These are phyloP conservation scores for Aspergillus oerlinghausenensis DNA, from an alignment of 2,329 filamentous ascomycete genomes.

Conservation along the genomic window DNA sequence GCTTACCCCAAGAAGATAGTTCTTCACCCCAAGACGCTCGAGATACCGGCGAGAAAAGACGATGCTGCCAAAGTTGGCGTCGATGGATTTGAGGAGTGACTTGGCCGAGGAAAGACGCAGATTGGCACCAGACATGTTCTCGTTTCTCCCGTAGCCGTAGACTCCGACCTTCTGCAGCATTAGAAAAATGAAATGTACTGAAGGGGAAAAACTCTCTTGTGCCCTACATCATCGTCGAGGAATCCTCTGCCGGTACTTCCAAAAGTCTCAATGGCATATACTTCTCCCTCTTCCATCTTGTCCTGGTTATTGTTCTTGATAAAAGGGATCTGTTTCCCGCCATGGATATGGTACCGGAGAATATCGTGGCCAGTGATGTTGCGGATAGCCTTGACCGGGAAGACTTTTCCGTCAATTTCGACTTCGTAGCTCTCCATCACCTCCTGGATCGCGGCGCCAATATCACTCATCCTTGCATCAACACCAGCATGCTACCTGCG, in stretches of 20 bases:
- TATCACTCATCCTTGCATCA: conserved; percentile 51
- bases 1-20: conserved; percentile 55
- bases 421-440: conserved; percentile 60
- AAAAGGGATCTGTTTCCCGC: conserved; percentile 53
- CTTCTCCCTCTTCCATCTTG: conserved; percentile 57
- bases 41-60: conserved; percentile 60
- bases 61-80: conserved; percentile 59
- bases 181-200: not conserved
- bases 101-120: conserved; percentile 52
- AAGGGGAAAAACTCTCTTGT: not conserved
- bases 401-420: conserved; percentile 49
- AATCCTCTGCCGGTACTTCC: conserved; percentile 52
- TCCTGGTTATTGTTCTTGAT: conserved; percentile 47
- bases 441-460: conserved; percentile 57
- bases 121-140: conserved; percentile 31
- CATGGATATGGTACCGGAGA: conserved; percentile 51
- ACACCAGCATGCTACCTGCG: conserved; percentile 46
- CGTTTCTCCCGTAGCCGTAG: conserved; percentile 49
- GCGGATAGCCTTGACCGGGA: conserved; percentile 53
- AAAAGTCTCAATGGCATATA: conserved; percentile 58
- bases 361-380: conserved; percentile 55
- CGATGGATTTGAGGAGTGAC: conserved; percentile 54
- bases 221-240: conserved; percentile 43
- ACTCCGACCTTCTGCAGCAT: conserved; percentile 39
- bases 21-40: conserved; percentile 57